These are phyloP conservation scores for Candida caryicola DNA, from an alignment of 805 yeast genomes.

Conservation along the genomic window DNA sequence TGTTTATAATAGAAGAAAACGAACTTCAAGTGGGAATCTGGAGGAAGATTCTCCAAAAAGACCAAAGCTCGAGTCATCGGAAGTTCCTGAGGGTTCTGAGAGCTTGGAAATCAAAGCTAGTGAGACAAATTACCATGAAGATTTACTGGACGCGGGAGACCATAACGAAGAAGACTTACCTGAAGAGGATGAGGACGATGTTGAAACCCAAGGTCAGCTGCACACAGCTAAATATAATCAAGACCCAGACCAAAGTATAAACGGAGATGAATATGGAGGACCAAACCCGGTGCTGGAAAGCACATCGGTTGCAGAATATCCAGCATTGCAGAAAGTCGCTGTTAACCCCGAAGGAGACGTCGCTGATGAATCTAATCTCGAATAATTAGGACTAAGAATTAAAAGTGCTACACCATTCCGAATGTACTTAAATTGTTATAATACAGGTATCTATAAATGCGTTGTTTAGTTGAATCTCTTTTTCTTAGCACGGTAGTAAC, in stretches of 20 bases:
- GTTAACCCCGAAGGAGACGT: neutral
- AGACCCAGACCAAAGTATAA: neutral
- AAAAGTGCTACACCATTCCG: neutral
- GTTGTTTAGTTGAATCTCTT: slow-evolving; percentile 26
- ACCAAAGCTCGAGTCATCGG: slow-evolving; percentile 7
- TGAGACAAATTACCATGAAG: neutral
- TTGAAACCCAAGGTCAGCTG: neutral
- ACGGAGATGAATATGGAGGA: neutral
- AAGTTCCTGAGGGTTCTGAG: slow-evolving; percentile 2
- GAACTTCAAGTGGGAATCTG: slow-evolving; percentile 6
- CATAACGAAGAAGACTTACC: slow-evolving; percentile 8
- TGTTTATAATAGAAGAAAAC: slow-evolving; percentile 40
- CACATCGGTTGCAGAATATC: neutral
- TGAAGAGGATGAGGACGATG: slow-evolving; percentile 2
- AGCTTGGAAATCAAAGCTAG: slow-evolving; percentile 2
- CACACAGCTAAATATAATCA: neutral
- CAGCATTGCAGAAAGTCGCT: neutral
- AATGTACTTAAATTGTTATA: neutral
- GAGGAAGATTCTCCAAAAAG: slow-evolving; percentile 6
- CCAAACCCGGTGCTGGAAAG: too few species aligned
- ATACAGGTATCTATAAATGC: neutral
- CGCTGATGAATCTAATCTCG: neutral
- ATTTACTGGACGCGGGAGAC: slow-evolving; percentile 1
- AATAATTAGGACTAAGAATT: neutral
- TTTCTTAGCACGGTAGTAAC: slow-evolving; percentile 66